Evolutionary conservation across 352 stramenopile species (phyloP).

Genomic region (Pythium apleroticum): DNA sequence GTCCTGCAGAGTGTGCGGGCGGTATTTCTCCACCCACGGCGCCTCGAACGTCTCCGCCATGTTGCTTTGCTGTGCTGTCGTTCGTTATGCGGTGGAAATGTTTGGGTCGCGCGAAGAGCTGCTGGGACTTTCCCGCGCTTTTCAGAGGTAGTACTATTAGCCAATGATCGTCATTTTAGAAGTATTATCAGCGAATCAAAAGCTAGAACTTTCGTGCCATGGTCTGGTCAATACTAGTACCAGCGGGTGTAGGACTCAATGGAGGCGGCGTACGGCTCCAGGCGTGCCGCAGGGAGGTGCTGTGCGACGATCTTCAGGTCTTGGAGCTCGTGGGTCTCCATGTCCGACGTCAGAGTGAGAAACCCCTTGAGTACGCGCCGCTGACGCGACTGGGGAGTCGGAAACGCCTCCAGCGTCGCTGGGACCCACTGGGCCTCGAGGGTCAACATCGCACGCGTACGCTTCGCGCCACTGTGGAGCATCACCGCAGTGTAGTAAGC

Average conservation of each 20-base stretch:
- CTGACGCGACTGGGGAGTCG: constrained; percentile 36
- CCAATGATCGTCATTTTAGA: constrained; percentile 3
- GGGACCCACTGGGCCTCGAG: constrained; percentile 52
- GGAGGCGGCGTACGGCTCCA: constrained; percentile 48
- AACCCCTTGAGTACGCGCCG: constrained; percentile 51
- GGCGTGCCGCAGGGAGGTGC: constrained; percentile 29
- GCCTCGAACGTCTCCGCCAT: constrained; percentile 86
- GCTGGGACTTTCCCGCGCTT: constrained; percentile 18
- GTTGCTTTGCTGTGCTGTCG: not conserved
- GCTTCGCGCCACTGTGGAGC: constrained; percentile 39
- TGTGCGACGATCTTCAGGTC: constrained; percentile 49
- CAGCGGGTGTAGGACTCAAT: constrained; percentile 54
- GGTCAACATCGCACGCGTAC: constrained; percentile 19
- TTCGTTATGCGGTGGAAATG: not conserved
- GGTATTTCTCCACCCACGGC: constrained; percentile 99
- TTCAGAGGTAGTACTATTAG: constrained; percentile 2
- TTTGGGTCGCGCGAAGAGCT: not conserved
- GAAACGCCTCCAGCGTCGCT: constrained; percentile 45
- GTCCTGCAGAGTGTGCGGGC: constrained; percentile 88
- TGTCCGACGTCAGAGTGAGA: constrained; percentile 33
- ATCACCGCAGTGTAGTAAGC: constrained; percentile 29
- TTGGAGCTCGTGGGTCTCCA: constrained; percentile 27
- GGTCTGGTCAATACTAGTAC: no score
- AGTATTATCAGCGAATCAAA: constrained; percentile 18
- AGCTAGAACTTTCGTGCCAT: not conserved